These are phyloP conservation scores for Penicillium lagena DNA, from an alignment of 495 filamentous ascomycete genomes.

Conservation along the genomic window DNA sequence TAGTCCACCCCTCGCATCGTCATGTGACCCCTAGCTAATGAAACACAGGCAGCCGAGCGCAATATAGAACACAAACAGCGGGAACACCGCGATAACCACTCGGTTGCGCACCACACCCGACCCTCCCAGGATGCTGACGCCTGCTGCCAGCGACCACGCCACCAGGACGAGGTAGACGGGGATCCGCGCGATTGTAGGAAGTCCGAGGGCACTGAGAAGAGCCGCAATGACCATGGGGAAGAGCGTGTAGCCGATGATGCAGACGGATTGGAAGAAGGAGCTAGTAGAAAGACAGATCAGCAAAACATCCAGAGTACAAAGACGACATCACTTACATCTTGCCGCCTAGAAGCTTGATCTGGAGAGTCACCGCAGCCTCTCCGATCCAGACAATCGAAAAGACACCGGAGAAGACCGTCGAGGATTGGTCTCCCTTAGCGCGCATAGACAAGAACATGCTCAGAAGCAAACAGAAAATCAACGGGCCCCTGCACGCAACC, in stretches of 20 bases:
- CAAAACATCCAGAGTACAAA: background rate
- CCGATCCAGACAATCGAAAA: conserved; percentile 97
- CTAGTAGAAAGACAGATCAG: conserved; percentile 40
- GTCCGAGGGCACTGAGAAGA: conserved; percentile 72
- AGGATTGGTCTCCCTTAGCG: conserved; percentile 69
- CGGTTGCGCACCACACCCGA: conserved; percentile 93
- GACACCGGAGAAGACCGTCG: conserved; percentile 86
- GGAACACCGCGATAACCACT: conserved; percentile 91
- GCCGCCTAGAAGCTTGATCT: conserved; percentile 95
- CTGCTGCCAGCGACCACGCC: conserved; percentile 88
- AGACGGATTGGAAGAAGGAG: conserved; percentile 94
- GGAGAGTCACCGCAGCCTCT: conserved; percentile 93
- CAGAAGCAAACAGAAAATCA: conserved; percentile 86
- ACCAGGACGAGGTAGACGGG: conserved; percentile 86
- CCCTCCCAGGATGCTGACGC: conserved; percentile 90
- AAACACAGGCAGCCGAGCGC: conserved; percentile 92
- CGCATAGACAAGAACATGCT: conserved; percentile 73
- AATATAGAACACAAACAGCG: conserved; percentile 93
- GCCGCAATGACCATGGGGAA: conserved; percentile 97
- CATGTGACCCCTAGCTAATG: conserved; percentile 59
- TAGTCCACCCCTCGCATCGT: background rate
- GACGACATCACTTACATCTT: conserved; percentile 71
- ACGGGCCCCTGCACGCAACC: conserved; percentile 56
- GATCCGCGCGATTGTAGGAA: conserved; percentile 72
- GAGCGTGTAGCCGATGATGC: conserved; percentile 96